Evolutionary conservation across 352 stramenopile species (phyloP).

Genomic region (Phytophthora macrochlamydospora): DNA sequence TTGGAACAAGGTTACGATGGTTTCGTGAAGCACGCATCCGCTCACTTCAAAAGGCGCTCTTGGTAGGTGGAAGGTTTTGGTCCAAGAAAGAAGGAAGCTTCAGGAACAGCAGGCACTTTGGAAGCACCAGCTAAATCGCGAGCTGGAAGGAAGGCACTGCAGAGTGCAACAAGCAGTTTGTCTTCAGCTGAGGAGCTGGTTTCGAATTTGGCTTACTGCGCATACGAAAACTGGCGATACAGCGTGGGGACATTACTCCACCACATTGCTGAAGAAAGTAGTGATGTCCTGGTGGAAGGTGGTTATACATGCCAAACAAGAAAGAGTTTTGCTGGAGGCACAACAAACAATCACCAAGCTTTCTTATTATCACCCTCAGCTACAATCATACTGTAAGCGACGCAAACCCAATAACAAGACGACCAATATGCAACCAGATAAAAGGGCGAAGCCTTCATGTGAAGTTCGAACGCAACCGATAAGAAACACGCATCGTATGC

Average conservation of each 20-base stretch:
- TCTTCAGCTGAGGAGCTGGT: conserved; percentile 17
- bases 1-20: conserved; percentile 39
- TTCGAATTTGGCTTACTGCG: conserved; percentile 21
- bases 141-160: conserved; percentile 17
- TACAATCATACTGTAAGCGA: conserved; percentile 22
- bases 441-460: conserved; percentile 5
- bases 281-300: conserved; percentile 48
- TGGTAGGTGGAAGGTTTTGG: conserved; percentile 19
- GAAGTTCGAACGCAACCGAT: conserved; percentile 13
- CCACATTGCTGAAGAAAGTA: conserved; percentile 21
- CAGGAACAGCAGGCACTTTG: conserved; percentile 24
- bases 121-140: conserved; percentile 27
- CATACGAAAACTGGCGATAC: conserved; percentile 6
- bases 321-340: conserved; percentile 46
- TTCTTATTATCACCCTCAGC: conserved; percentile 44
- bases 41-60: conserved; percentile 7
- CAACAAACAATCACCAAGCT: conserved; percentile 38
- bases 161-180: conserved; percentile 7
- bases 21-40: conserved; percentile 18
- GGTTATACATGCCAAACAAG: conserved; percentile 57
- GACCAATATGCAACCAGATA: conserved; percentile 1
- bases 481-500: conserved; percentile 38
- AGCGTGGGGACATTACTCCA: conserved; percentile 19
- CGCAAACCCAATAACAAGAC: neutral
- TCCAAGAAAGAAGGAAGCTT: conserved; percentile 9